Conservation (phyloP, 2,329 filamentous ascomycete genomes). For the Pyrenophora tritici-repentis region DNA sequence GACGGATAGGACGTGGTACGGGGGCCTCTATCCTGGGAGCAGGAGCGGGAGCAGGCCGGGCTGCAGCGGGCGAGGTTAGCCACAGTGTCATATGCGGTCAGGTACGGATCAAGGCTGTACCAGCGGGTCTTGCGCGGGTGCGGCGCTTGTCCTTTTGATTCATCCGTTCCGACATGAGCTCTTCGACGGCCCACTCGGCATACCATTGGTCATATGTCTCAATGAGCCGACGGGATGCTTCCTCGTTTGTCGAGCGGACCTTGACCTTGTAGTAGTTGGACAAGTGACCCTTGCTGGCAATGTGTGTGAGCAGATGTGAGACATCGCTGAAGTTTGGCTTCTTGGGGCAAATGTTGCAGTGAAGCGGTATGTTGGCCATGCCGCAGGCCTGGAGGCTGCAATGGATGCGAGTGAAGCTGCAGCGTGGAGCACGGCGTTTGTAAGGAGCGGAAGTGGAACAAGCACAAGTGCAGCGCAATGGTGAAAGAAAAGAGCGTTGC, state of each 20-base stretch:
- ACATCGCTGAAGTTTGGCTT: constrained; percentile 83
- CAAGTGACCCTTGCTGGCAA: constrained; percentile 90
- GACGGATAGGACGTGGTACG: constrained; percentile 31
- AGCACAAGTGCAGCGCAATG: constrained; percentile 30
- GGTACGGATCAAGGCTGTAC: constrained; percentile 29
- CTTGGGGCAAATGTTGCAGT: constrained; percentile 83
- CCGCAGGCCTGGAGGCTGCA: constrained; percentile 35
- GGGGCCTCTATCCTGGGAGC: constrained; percentile 33
- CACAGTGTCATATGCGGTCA: background rate
- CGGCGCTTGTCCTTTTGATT: constrained; percentile 74
- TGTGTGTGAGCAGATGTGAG: constrained; percentile 89
- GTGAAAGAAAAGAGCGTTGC: constrained; percentile 29
- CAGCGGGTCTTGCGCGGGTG: constrained; percentile 43
- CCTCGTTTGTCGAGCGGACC: constrained; percentile 70
- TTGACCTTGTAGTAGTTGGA: constrained; percentile 82
- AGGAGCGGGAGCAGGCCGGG: constrained; percentile 27
- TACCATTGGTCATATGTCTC: constrained; percentile 81
- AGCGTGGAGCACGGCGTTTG: constrained; percentile 13
- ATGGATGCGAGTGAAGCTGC: constrained; percentile 5
- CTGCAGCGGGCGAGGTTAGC: constrained; percentile 33
- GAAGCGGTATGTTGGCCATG: constrained; percentile 64
- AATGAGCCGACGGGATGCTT: constrained; percentile 65
- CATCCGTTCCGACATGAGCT: constrained; percentile 77
- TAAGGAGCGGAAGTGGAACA: constrained; percentile 33
- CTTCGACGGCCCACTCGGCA: constrained; percentile 68